These are phyloP conservation scores for Selaginella tamariscina DNA, from an alignment of 75 land plant genomes.

Conservation along the genomic window DNA sequence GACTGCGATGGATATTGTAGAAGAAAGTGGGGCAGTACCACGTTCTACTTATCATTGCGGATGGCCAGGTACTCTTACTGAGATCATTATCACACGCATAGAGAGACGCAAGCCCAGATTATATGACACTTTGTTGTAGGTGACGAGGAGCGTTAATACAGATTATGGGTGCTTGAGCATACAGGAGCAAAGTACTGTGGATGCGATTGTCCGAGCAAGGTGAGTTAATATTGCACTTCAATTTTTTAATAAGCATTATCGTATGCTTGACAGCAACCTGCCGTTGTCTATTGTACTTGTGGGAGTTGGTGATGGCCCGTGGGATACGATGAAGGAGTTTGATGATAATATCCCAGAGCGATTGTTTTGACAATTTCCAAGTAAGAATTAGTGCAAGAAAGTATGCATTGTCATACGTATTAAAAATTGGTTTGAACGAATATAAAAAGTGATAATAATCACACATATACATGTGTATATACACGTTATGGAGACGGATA, in stretches of 20 bases:
- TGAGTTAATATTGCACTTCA: too few species aligned
- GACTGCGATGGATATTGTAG: slow-evolving; percentile 55
- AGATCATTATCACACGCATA: neutral
- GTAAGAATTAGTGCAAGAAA: neutral
- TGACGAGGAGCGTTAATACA: slow-evolving; percentile 5
- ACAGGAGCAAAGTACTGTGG: slow-evolving; percentile 5
- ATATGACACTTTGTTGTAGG: neutral
- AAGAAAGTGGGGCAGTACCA: slow-evolving; percentile 45
- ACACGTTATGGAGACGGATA: too few species aligned
- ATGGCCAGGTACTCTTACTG: slow-evolving; percentile 30
- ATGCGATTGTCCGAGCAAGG: slow-evolving; percentile 10
- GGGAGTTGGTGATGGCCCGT: slow-evolving; percentile 22
- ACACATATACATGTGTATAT: too few species aligned
- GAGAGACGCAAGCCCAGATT: too few species aligned
- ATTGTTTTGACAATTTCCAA: slow-evolving; percentile 18
- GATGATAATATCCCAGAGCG: slow-evolving; percentile 17
- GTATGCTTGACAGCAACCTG: slow-evolving; percentile 9
- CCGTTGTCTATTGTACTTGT: slow-evolving; percentile 19
- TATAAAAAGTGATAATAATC: too few species aligned
- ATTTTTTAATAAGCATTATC: too few species aligned
- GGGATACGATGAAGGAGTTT: slow-evolving; percentile 19
- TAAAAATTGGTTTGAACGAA: neutral
- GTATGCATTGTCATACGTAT: too few species aligned
- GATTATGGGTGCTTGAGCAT: neutral
- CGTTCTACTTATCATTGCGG: slow-evolving; percentile 48